Base-by-base conservation (phyloP, 805 yeast genomes). In the Tetrapisispora namnaoensis region DNA sequence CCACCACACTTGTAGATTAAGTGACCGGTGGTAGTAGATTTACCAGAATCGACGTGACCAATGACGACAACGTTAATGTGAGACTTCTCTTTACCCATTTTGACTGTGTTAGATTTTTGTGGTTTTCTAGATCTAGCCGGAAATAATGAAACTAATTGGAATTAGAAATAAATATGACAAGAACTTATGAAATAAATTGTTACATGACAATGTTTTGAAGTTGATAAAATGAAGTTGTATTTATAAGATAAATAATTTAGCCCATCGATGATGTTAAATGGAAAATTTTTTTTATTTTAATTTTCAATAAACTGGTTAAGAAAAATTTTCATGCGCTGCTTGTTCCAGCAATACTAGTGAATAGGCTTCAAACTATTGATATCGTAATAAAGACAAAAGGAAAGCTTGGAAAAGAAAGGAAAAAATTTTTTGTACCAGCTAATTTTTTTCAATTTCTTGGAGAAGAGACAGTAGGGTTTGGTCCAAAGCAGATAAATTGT, bases 1-100 rank as follows among this genome's bases (percentile, higher is more conserved):
- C 95, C 96, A 86, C 97, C 96, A 81, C 96, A 90, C 91, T 89
- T 89, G 95, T 74, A 90, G 73, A 90, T 89, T 78, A 90, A 86
- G 84, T 90, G 97, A 78, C 97, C 97, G 74, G 98, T 90, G 77
- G 97, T 91, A 72, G 98, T 90, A 60, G 97, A 91, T 80, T 86
- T 86, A 79, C 91, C 91, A 69, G 97, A 90, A 79, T 91, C 98
- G 97, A 91, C 98, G 95, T 91, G 98, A 78, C 98, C 99, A 77
- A 91, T 91, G 74, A 93, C 98, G 76, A 93, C 99, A 79, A 91
- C 95, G 96, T 91, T 91, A 81, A 91, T 86, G 86, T 91, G 98
- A 77, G 80, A 70, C 85, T 91, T 90, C 71, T 82, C 95, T 78
- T 88, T 88, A 83, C 96, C 96, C 95, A 65, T 62, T 58, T 70